Base-by-base conservation (phyloP, 495 filamentous ascomycete genomes). In the Penicillium lagena region DNA sequence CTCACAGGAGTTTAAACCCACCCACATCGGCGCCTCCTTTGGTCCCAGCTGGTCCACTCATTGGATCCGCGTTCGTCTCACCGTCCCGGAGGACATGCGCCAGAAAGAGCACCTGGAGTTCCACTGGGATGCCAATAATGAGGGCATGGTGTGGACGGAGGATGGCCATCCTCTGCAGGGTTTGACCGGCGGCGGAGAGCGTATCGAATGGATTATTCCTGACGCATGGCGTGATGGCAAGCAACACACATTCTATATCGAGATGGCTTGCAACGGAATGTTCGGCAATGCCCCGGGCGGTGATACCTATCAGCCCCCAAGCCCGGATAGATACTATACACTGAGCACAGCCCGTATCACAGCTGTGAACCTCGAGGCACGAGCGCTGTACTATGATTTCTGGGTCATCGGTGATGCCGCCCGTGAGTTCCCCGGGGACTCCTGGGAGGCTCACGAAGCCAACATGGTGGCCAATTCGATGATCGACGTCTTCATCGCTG, bases 251-350 rank as follows among this genome's bases (percentile, higher is more conserved):
- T 85, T 97, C 49, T 98, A 95, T 62, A 81, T 98, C 48, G 93
- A 98, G 68, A 95, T 98, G 87, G 93, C 93, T 11, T 97, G 93
- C 64, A 98, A 98, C 66, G 81, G 82, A 54, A 98, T 98, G 91
- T 96, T 97, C 67, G 93, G 93, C 40, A 96, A 95, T 66, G 85
- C 88, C 0, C 72, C 82, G 2, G 86, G 83, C 14, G 90, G 87
- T 10, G 90, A 95, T 59, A 79, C 71, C 7, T 96, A 95, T 44
- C 89, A 95, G 58, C 90, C 93, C 7, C 93, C 93, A 1, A 73
- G 82, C 38, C 87, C 88, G 12, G 79, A 96, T 65, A 85, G 75
- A 54, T 86, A 82, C 53, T 98, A 83, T 60, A 75, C 78, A 37
- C 72, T 98, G 40, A 65, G 68, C 35, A 83, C 73, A 36, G 91